Percentiles rank a stretch among this genome's conserved stretches.
Conservation (phyloP, 1,139 yeast species). For the Candida tetrigidarum region DNA sequence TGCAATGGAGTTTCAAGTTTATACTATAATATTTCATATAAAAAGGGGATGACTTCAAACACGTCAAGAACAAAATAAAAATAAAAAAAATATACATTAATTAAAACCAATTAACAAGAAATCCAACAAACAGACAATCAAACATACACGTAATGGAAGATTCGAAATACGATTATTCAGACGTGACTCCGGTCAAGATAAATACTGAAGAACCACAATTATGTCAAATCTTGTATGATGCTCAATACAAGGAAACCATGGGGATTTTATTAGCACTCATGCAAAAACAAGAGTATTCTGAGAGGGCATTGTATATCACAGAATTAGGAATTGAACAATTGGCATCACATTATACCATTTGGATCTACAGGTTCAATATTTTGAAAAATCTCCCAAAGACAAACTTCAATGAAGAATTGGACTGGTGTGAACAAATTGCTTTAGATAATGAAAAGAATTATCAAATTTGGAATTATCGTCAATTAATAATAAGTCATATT, state of each 20-base stretch:
- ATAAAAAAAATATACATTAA: background rate
- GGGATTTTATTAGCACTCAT: conserved; percentile 67
- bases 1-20: background rate
- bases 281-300: conserved; percentile 62
- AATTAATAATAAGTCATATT: conserved; percentile 51
- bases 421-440: conserved; percentile 82
- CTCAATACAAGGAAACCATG: conserved; percentile 66
- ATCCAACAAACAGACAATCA: background rate
- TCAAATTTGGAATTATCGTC: conserved; percentile 95
- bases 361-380: conserved; percentile 77
- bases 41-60: background rate
- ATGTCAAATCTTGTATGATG: conserved; percentile 78
- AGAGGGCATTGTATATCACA: conserved; percentile 72
- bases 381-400: conserved; percentile 41
- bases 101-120: too few relatives aligned
- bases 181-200: conserved; percentile 43
- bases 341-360: conserved; percentile 92
- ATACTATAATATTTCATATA: background rate
- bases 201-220: conserved; percentile 56
- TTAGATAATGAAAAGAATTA: conserved; percentile 84
- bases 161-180: conserved; percentile 32
- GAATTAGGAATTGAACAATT: conserved; percentile 63
- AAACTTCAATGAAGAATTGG: conserved; percentile 54
- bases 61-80: background rate
- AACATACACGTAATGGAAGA: conserved; percentile 13